Conservation (phyloP, 352 stramenopile species). For the Elongisporangium undulatum region DNA sequence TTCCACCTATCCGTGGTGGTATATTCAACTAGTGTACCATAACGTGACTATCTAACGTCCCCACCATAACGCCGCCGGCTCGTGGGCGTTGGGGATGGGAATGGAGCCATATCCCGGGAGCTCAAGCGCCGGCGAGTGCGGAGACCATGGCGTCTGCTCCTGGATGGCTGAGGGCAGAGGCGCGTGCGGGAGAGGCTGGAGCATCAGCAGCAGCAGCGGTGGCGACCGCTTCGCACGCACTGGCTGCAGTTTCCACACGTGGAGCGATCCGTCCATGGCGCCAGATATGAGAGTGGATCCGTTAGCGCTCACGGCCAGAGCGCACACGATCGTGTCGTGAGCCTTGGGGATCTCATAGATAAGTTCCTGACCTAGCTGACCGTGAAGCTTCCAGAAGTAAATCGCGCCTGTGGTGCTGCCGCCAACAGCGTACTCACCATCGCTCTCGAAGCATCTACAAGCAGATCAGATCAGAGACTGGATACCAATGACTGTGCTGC, state of each 20-base stretch:
- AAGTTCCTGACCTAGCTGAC: slow-evolving; percentile 30
- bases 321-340: slow-evolving; percentile 58
- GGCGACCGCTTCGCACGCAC: not conserved
- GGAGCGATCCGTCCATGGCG: slow-evolving; percentile 50
- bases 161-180: not conserved
- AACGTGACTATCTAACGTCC: not conserved
- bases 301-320: slow-evolving; percentile 45
- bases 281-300: slow-evolving; percentile 60
- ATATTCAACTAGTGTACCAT: not conserved
- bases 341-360: slow-evolving; percentile 57
- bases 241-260: slow-evolving; percentile 44
- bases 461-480: not conserved
- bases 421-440: slow-evolving; percentile 65
- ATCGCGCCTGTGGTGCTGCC: slow-evolving; percentile 56
- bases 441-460: slow-evolving; percentile 60
- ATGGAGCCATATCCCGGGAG: not conserved
- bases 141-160: not conserved
- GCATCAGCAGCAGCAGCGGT: not conserved
- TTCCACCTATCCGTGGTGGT: not conserved
- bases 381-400: slow-evolving; percentile 67
- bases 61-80: not conserved
- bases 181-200: not conserved
- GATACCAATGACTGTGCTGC: not conserved
- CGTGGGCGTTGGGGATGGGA: not conserved
- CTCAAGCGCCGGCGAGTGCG: not conserved